Evolutionary conservation across 139 green algal genomes (phyloP).

Genomic region (Closterium sp.): DNA sequence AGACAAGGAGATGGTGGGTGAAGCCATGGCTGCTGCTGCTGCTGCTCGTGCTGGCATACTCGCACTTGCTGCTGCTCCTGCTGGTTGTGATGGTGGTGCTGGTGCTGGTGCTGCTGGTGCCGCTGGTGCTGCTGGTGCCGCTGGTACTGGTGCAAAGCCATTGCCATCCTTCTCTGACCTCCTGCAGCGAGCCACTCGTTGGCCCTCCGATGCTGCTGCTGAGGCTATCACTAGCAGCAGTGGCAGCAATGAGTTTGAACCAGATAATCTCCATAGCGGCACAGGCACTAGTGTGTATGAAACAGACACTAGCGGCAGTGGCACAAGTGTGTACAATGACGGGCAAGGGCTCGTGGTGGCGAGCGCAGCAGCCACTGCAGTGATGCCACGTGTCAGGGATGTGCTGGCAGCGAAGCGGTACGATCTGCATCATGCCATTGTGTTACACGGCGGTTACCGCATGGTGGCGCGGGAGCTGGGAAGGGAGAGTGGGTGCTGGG

Average conservation of each 20-base stretch:
- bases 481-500: background rate
- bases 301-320: background rate
- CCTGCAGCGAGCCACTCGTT: background rate
- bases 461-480: constrained; percentile 4
- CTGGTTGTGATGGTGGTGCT: background rate
- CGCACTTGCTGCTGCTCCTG: background rate
- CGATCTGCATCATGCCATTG: constrained; percentile 28
- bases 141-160: background rate
- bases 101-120: background rate
- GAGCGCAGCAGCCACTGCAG: background rate
- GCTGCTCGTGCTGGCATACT: background rate
- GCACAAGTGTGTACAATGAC: background rate
- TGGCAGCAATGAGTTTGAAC: background rate
- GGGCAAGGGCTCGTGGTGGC: background rate
- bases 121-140: background rate
- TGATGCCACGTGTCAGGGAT: constrained; percentile 17
- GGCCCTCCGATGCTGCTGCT: background rate
- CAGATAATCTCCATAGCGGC: background rate
- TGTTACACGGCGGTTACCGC: constrained; percentile 18
- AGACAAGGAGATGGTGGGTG: background rate
- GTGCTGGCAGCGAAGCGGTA: constrained; percentile 7
- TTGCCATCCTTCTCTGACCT: background rate
- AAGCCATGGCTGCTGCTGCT: background rate
- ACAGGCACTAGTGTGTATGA: background rate
- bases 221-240: background rate